Base-by-base conservation (phyloP, 495 filamentous ascomycete species). In the Glutinoglossum americanum region DNA sequence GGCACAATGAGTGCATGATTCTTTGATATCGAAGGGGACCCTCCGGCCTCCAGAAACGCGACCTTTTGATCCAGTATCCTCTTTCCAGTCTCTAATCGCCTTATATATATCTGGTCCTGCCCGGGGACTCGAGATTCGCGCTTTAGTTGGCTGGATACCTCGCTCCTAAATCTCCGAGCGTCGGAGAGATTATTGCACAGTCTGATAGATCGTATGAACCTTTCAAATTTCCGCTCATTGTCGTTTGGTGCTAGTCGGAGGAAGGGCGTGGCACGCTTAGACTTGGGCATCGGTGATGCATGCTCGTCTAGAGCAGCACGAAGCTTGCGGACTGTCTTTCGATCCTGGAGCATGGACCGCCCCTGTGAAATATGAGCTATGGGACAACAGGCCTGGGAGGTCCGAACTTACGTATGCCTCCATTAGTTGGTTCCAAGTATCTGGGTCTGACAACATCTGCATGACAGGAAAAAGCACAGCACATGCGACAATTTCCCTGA, bases 351-450 rank as follows among this genome's bases (percentile, higher is more conserved):
- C 72, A 94, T 82, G 28, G 82, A 83, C 44, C 83, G 79, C 17
- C 89, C 89, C 68, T 82, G 67, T 39, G 27, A 30, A 25, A 32
- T 26, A 37, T 61, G 45, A 53, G 49, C 41, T 45, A 41, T 59
- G 27, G 54, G 1, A 55, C 19, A 57, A 41, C 15, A 19, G 13
- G 2, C n/a, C 7, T 56, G 19, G 19, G 55, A 51, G 45, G 10
- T 21, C 6, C 17, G 17, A 33, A 61, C 70, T 62, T 67, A 76
- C 76, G 61, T 86, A 90, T 51, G 82, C 86, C 67, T 94, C 89
- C 75, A 97, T 85, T 61, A 93, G 63, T 64, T 94, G 88, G 66
- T 97, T 97, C 92, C 92, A 96, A 1, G 84, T 89, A 73, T 99
- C 93, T 10, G 93, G 89, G 60, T 97, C 92, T 19, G 86, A 73